Evolutionary conservation across 2,329 filamentous ascomycete species (phyloP), one percentile per base, ranked within the genome.

Genomic region (Talaromyces sp.): DNA sequence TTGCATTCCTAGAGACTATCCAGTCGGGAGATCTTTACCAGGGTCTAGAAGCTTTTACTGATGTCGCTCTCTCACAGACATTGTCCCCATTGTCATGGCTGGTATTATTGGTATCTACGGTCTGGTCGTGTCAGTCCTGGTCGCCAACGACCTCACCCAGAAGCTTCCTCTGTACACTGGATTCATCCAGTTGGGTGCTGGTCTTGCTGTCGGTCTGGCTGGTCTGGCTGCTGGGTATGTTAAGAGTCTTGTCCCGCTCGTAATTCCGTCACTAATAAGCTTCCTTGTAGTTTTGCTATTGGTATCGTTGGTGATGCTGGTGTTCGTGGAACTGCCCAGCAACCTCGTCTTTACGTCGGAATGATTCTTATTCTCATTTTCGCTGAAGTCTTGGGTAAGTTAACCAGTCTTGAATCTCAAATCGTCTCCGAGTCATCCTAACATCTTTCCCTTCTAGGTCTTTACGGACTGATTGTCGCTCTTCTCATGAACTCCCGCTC

Each of bases 101-200:
- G 94, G 94, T 97, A 99, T 99, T 79, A 97, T 99, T 80, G 94
- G 91, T 89, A 97, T 99, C 77, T 99, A 94, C 81, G 90, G 90
- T 69, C 84, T 94, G 63, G 90, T 94, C 78, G 89, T 93, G 57
- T 92, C 90, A 16, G 90, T 94, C 74, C 79, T 94, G 70, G 91
- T 94, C 72, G 91, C 90, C 70, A 89, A 91, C 74, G 86, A 85
- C 67, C 80, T 94, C 61, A 82, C 81, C 66, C 89, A 93, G 77
- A 73, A 84, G 61, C 77, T 88, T 57, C 82, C 89, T 56, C 82
- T 94, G 57, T 93, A 88, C 68, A 91, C 89, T 51, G 87, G 88
- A 56, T 92, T 93, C 80, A 90, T 93, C 69, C 90, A 93, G 76
- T 85, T 93, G 56, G 89, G 89, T 77, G 89, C 89, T 66, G 89